phyloP scores from a whole-genome alignment of 1,284 basidiomycete species.

The Melampsora occidentalis region DNA sequence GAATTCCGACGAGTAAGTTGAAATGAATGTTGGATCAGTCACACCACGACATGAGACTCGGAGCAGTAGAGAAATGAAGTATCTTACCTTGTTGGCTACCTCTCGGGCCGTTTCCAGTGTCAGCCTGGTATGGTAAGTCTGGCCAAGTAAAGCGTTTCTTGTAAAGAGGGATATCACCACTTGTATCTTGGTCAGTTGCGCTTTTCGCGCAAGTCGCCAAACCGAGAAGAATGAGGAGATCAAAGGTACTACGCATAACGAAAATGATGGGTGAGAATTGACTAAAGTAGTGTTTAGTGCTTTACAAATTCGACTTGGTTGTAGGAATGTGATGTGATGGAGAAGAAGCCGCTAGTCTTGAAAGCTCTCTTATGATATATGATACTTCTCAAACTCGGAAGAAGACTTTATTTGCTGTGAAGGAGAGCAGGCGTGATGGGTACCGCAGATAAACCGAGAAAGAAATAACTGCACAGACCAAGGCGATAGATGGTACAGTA shows the following conservation, averaged over 20 bases:
- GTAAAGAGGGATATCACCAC: constrained; percentile 46
- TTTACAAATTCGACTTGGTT: too few relatives aligned
- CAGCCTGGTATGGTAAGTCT: constrained; percentile 46
- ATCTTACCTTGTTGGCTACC: constrained; percentile 31
- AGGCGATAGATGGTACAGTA: too few relatives aligned
- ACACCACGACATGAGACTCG: not conserved
- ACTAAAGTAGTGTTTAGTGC: too few relatives aligned
- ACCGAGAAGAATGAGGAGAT: not conserved
- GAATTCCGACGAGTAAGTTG: not conserved
- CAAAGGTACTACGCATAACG: not conserved
- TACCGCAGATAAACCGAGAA: too few relatives aligned
- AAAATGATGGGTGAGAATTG: too few relatives aligned
- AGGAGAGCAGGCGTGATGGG: too few relatives aligned
- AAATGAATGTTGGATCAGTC: not conserved
- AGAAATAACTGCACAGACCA: too few relatives aligned
- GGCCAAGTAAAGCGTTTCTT: constrained; percentile 47
- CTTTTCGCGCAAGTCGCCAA: not conserved
- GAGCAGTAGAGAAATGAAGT: not conserved
- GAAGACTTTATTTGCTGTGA: too few relatives aligned
- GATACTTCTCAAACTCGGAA: too few relatives aligned
- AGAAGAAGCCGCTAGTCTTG: too few relatives aligned
- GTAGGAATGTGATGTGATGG: too few relatives aligned
- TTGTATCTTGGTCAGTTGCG: constrained; percentile 13
- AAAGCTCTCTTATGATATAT: too few relatives aligned
- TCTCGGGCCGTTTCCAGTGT: constrained; percentile 45